Evolutionary conservation across 139 green algal species (phyloP).

Genomic region (Picochlorum sp.): DNA sequence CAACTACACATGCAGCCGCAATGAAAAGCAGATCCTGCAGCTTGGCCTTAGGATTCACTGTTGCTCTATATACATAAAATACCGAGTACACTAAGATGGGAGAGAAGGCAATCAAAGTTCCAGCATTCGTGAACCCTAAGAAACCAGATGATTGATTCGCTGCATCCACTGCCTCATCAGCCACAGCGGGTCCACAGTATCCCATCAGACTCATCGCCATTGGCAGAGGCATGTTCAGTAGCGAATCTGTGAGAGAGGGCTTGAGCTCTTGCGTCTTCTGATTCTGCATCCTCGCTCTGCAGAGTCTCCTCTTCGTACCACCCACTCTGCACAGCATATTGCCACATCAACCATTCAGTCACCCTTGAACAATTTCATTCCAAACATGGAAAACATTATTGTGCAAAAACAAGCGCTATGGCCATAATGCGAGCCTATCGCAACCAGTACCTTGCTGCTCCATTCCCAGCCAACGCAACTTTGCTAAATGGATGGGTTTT

Average conservation of each 20-base stretch:
- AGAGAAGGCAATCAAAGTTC: neutral
- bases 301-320: too few relatives aligned
- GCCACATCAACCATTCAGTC: too few relatives aligned
- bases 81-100: slow-evolving; percentile 15
- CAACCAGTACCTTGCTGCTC: too few relatives aligned
- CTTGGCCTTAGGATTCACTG: slow-evolving; percentile 18
- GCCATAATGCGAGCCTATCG: too few relatives aligned
- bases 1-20: slow-evolving; percentile 4
- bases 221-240: neutral
- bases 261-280: neutral
- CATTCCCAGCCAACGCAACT: too few relatives aligned
- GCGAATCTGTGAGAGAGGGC: neutral
- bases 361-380: too few relatives aligned
- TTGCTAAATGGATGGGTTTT: too few relatives aligned
- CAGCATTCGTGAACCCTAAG: neutral
- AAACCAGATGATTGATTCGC: neutral
- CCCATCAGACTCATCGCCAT: neutral
- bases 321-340: too few relatives aligned
- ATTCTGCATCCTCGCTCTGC: too few relatives aligned
- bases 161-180: slow-evolving; percentile 9
- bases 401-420: too few relatives aligned
- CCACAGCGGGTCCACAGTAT: slow-evolving; percentile 1
- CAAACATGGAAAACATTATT: too few relatives aligned
- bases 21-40: slow-evolving; percentile 17
- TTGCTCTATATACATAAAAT: slow-evolving; percentile 19